phyloP scores from a whole-genome alignment of 2,329 filamentous ascomycete species.

The Setomelanomma holmii region DNA sequence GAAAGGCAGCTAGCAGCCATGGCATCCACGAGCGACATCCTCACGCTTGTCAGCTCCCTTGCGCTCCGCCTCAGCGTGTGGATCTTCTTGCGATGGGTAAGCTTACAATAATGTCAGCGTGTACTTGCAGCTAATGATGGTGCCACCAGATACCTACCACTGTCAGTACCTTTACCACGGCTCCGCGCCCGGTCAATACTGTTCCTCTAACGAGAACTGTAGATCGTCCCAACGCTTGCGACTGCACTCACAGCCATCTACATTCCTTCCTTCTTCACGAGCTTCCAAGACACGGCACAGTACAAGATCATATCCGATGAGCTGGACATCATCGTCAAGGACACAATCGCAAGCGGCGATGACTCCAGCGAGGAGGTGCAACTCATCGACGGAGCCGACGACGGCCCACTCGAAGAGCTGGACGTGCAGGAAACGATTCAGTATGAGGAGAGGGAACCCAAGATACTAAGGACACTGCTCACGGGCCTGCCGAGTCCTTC shows the following conservation, averaged over 20 bases:
- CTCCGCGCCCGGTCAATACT: neutral
- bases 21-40: constrained; percentile 43
- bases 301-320: constrained; percentile 66
- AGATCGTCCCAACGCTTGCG: constrained; percentile 55
- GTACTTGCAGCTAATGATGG: constrained; percentile 13
- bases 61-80: constrained; percentile 60
- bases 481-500: constrained; percentile 77
- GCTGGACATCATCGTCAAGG: constrained; percentile 58
- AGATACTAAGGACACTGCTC: constrained; percentile 70
- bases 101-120: constrained; percentile 17
- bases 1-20: constrained; percentile 27
- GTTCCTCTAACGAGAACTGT: neutral
- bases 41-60: constrained; percentile 55
- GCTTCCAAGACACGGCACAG: constrained; percentile 63
- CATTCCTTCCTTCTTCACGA: constrained; percentile 67
- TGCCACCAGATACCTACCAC: constrained; percentile 38
- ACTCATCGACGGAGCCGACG: constrained; percentile 50
- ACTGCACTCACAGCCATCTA: constrained; percentile 72
- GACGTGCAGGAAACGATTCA: constrained; percentile 69
- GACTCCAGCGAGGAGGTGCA: constrained; percentile 41
- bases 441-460: constrained; percentile 63
- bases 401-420: constrained; percentile 53
- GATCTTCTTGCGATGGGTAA: constrained; percentile 69
- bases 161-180: constrained; percentile 25
- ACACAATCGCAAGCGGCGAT: constrained; percentile 46